Percentiles rank a stretch among this genome's conserved stretches.
phyloP scores from a whole-genome alignment of 805 yeast species.

The Priceomyces carsonii region DNA sequence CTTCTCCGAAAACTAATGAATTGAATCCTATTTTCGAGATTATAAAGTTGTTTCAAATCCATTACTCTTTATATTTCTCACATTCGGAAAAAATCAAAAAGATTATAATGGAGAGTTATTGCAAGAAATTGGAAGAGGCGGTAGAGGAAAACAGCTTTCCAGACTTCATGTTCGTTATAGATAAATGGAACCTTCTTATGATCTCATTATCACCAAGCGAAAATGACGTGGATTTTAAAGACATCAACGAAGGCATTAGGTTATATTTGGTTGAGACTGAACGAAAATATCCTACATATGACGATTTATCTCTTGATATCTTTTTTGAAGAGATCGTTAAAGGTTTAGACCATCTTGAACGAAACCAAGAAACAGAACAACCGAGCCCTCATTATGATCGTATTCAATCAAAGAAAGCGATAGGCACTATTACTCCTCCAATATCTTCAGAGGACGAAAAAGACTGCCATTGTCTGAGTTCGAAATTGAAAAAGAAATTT shows the following conservation, averaged over 20 bases:
- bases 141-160: conserved; percentile 33
- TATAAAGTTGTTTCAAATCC: conserved; percentile 46
- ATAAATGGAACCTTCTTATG: conserved; percentile 44
- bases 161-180: conserved; percentile 37
- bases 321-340: conserved; percentile 18
- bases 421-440: conserved; percentile 7
- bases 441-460: conserved; percentile 9
- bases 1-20: conserved; percentile 54
- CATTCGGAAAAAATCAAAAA: conserved; percentile 31
- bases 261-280: conserved; percentile 15
- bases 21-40: conserved; percentile 66
- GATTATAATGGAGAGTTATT: conserved; percentile 35
- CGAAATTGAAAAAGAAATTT: not conserved
- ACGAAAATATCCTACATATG: conserved; percentile 11
- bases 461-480: conserved; percentile 1
- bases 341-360: conserved; percentile 3
- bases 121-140: conserved; percentile 28
- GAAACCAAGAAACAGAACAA: not conserved
- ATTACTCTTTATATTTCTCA: conserved; percentile 40
- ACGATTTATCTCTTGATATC: conserved; percentile 20
- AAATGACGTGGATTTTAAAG: conserved; percentile 13
- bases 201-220: conserved; percentile 34
- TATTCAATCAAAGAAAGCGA: not conserved
- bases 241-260: conserved; percentile 26
- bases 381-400: conserved; percentile 1